Base-by-base conservation (phyloP, 1,139 yeast genomes). In the Yamadazyma epiphylla region DNA sequence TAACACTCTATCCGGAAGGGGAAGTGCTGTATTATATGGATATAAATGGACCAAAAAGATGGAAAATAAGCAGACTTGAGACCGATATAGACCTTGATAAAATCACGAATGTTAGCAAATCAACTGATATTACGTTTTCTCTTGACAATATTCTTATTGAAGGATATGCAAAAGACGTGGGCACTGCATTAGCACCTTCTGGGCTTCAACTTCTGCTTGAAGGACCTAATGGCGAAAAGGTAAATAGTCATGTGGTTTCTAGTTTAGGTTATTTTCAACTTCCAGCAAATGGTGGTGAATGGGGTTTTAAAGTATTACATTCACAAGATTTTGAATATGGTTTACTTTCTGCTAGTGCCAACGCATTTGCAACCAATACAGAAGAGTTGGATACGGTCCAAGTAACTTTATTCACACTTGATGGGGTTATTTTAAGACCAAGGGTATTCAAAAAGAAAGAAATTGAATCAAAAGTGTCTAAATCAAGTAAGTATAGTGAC, bases 181-280 rank as follows among this genome's bases (percentile, higher is more conserved):
- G 40, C 4, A 43, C 43, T 4, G 63, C 58, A 0, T 38, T 35
- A 5, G 42, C 68, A 0, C 83, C 88, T 0, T 55, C 70, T 1
- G 86, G 83, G 0, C 46, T 79, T 13, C 60, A 69, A 0, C 47
- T 83, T 11, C 7, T 7, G 9, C 10, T 17, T 7, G 10, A 7
- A 17, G 10, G 10, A 17, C 9, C 9, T 7, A 10, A 17, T 10
- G n/a, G n/a, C n/a, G 20, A 17, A 10, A 68, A 69, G 21, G 49
- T 80, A 29, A 87, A 82, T 42, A 82, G 95, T 0, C 62, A 59
- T 26, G 77, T 85, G 3, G 79, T 86, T 89, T 70, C 83, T 0
- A 76, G 79, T 32, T 55, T 77, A 31, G 95, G 95, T 0, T 87
- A 87, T 53, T 67, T 82, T 37, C 95, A 87, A 53, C 58, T 87